These are phyloP conservation scores for Tolypocladium tundrense DNA, from an alignment of 2,329 filamentous ascomycete genomes.

Conservation along the genomic window DNA sequence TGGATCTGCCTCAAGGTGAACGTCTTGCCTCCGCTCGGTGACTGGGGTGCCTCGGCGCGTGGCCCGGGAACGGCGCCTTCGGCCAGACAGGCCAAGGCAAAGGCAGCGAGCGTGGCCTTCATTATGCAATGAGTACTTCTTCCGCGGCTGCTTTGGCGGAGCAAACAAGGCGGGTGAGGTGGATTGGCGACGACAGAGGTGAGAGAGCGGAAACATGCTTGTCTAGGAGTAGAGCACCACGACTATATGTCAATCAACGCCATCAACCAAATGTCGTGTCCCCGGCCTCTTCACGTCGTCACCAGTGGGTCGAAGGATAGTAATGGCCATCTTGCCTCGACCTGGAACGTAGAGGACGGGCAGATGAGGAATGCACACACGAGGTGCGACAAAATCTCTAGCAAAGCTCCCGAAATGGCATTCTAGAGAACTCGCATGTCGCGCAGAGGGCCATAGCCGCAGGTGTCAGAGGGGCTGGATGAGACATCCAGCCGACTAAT, in stretches of 20 bases:
- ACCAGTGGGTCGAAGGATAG: not conserved
- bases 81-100: constrained; percentile 3
- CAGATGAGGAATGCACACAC: not conserved
- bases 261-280: too few relatives aligned
- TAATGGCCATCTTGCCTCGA: not conserved
- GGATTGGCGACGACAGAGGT: not conserved
- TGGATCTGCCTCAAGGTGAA: constrained; percentile 21
- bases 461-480: not conserved
- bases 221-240: not conserved
- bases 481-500: not conserved
- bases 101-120: constrained; percentile 3
- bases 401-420: not conserved
- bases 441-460: not conserved
- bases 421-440: not conserved
- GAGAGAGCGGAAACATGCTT: not conserved
- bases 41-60: not conserved
- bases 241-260: not conserved
- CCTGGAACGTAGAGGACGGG: not conserved
- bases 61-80: constrained; percentile 2
- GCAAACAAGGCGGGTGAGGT: not conserved
- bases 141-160: not conserved
- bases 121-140: not conserved
- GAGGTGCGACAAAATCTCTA: not conserved
- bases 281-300: too few relatives aligned
- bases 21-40: not conserved